A percentile compares a stretch with the other conserved stretches of the same genome.
phyloP scores from a whole-genome alignment of 1,284 basidiomycete genomes.

The Ceratobasidium sp. region DNA sequence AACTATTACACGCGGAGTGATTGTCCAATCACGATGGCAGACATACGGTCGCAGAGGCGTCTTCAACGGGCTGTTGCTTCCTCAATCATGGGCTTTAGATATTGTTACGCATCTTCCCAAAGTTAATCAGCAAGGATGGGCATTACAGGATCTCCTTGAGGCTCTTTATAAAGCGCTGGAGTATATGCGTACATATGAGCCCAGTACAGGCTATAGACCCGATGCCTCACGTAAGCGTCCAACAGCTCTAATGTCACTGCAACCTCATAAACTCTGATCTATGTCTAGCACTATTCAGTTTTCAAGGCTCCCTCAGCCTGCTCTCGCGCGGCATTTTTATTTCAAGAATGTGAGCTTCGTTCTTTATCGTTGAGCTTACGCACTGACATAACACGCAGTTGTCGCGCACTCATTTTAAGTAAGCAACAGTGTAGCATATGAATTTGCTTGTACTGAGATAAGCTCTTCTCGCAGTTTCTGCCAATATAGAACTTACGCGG shows the following conservation, averaged over 20 bases:
- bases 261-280: neutral
- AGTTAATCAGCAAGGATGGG: neutral
- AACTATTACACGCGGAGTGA: slow-evolving; percentile 28
- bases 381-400: neutral
- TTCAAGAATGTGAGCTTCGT: neutral
- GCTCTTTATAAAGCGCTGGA: neutral
- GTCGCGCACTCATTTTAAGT: slow-evolving; percentile 19
- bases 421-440: neutral
- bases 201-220: neutral
- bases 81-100: slow-evolving; percentile 35
- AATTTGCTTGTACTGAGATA: neutral
- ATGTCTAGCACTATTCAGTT: slow-evolving; percentile 7
- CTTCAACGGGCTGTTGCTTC: slow-evolving; percentile 15
- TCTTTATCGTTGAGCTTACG: neutral
- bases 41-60: neutral
- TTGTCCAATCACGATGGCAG: neutral
- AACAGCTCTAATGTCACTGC: too few relatives aligned
- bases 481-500: neutral
- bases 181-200: slow-evolving; percentile 1
- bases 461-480: neutral
- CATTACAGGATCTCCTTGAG: neutral
- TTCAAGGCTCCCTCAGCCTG: neutral
- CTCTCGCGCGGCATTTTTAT: neutral
- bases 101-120: slow-evolving; percentile 12
- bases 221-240: neutral